These are phyloP conservation scores for Penicillium aurantiogriseum DNA, from an alignment of 2,329 filamentous ascomycete species.

Conservation along the genomic window DNA sequence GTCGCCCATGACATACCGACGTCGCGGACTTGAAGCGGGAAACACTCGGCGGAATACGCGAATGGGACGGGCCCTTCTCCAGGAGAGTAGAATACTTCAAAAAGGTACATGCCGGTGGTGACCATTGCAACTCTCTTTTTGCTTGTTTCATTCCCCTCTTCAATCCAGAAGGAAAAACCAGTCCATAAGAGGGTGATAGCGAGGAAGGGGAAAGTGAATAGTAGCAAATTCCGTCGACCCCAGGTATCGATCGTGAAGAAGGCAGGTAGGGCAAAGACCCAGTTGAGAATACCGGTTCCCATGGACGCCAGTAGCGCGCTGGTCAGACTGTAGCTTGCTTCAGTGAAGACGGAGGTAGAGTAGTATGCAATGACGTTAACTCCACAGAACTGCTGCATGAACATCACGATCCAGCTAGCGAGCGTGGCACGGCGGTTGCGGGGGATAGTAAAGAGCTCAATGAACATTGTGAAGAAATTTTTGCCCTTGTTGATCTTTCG, in stretches of 20 bases:
- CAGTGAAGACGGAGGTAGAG: conserved; percentile 59
- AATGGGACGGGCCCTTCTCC: conserved; percentile 64
- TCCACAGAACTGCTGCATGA: conserved; percentile 59
- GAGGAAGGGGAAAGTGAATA: conserved; percentile 64
- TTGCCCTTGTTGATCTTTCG: too few relatives aligned
- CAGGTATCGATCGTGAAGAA: conserved; percentile 67
- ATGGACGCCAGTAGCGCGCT: conserved; percentile 59
- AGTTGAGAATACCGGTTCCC: conserved; percentile 65
- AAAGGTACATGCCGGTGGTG: conserved; percentile 46
- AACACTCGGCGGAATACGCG: conserved; percentile 64
- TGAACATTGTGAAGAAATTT: too few relatives aligned
- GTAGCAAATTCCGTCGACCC: conserved; percentile 61
- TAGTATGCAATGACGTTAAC: conserved; percentile 63
- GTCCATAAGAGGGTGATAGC: conserved; percentile 49
- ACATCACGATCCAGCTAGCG: conserved; percentile 42
- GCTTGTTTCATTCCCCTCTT: conserved; percentile 26
- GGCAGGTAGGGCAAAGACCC: conserved; percentile 62
- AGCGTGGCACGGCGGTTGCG: too few relatives aligned
- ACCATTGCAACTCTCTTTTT: conserved; percentile 43
- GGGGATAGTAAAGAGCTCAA: too few relatives aligned
- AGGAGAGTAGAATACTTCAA: conserved; percentile 54
- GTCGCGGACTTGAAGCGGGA: conserved; percentile 61
- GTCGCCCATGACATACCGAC: conserved; percentile 61
- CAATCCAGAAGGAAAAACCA: conserved; percentile 54
- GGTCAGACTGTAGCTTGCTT: conserved; percentile 53